Evolutionary conservation across 768 basidiomycete genomes (phyloP), one percentile per base, ranked within the genome.

Genomic region (Ramaria rubella): DNA sequence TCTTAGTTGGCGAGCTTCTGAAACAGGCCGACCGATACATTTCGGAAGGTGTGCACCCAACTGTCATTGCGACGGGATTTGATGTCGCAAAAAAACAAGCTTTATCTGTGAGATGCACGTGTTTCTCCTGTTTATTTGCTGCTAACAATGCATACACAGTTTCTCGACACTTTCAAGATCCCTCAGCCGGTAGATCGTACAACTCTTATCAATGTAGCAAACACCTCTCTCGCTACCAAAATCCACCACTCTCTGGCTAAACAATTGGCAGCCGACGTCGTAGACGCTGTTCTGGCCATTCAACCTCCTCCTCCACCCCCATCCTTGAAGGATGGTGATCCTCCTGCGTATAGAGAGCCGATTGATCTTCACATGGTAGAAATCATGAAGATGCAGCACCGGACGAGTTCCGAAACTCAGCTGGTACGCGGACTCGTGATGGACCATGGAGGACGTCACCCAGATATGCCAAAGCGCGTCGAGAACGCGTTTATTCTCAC

Each of bases 361-460:
- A 94, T 98, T 67, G 96, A 99, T 75, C 77, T 99, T 56, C 95
- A 98, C 74, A 99, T 99, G 96, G 77, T 99, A 51, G 96, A 99
- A 74, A 86, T 98, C 60, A 98, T 98, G 96, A 98, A 98, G 77
- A 99, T 99, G 96, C 95, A 96, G 71, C 96, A 99, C 74, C 88
- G 94, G 65, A 94, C 88, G 42, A 93, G 96, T 60, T 93, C 92
- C 23, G 96, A 99, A 71, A 99, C 96, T 29, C 90, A 96, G 68
- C 83, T 99, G 36, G 77, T 99, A 65, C 87, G 90, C 63, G 96
- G 96, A 33, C 79, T 99, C 57, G 96, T 99, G 44, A 79, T 99
- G 64, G 96, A 99, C 73, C 95, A 98, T 68, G 95, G 96, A 62
- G 91, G 90, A 55, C 77, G 96, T 62, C 96, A 99, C 73, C 95